Evolutionary conservation across 345 rosid genomes (phyloP).

Genomic region (Ceriops zippeliana): DNA sequence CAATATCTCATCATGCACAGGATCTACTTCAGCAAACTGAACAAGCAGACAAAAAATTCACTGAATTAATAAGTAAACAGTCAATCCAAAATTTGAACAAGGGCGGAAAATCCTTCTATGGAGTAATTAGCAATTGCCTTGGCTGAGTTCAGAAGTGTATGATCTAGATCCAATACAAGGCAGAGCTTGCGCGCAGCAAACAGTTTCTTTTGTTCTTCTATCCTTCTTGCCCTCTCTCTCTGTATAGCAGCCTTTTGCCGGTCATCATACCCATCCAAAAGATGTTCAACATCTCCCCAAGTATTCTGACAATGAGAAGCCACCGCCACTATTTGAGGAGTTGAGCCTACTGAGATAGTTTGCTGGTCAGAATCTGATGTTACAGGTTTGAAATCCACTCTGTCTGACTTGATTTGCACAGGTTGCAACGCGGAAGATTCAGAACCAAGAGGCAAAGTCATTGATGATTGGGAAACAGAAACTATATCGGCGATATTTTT

Average conservation of each 20-base stretch:
- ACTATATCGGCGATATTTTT: conserved; percentile 56
- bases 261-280: conserved; percentile 87
- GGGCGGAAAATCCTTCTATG: not conserved
- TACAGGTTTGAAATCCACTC: conserved; percentile 32
- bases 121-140: conserved; percentile 45
- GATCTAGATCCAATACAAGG: conserved; percentile 96
- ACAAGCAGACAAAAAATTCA: conserved; percentile 7
- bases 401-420: conserved; percentile 33
- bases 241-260: conserved; percentile 87
- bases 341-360: conserved; percentile 27
- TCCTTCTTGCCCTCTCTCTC: conserved; percentile 83
- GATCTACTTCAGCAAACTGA: conserved; percentile 85
- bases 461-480: conserved; percentile 53
- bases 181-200: conserved; percentile 81
- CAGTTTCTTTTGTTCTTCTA: conserved; percentile 95
- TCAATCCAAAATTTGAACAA: not conserved
- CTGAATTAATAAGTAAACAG: conserved; percentile 1
- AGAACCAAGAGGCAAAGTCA: conserved; percentile 33
- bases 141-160: conserved; percentile 98
- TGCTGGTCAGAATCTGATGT: conserved; percentile 33
- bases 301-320: conserved; percentile 48
- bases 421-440: conserved; percentile 40
- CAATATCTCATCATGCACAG: conserved; percentile 75
- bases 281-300: conserved; percentile 92
- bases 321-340: conserved; percentile 35